Evolutionary conservation across 352 stramenopile genomes (phyloP).

Genomic region (Pilasporangium apinafurcum): DNA sequence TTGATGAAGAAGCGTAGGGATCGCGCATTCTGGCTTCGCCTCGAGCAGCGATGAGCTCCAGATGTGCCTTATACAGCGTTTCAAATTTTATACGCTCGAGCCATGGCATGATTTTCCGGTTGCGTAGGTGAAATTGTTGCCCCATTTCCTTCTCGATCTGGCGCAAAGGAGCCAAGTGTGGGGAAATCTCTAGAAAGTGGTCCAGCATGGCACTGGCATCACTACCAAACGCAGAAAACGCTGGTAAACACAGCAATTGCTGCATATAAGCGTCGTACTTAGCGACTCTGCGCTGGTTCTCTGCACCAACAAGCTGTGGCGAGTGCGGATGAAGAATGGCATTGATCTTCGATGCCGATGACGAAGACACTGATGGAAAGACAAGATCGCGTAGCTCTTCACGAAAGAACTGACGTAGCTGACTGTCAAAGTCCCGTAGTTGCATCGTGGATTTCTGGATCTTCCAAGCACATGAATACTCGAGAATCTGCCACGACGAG

Average conservation of each 20-base stretch:
- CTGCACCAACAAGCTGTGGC: conserved; percentile 12
- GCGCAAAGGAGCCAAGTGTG: conserved; percentile 39
- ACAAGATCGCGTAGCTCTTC: conserved; percentile 34
- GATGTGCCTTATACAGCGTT: conserved; percentile 36
- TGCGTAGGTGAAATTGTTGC: conserved; percentile 38
- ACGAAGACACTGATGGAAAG: conserved; percentile 27
- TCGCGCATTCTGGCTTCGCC: no score
- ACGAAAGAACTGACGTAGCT: conserved; percentile 37
- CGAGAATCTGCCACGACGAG: conserved; percentile 51
- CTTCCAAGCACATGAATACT: conserved; percentile 57
- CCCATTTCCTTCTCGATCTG: conserved; percentile 38
- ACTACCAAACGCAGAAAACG: conserved; percentile 50
- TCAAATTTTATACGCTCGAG: conserved; percentile 43
- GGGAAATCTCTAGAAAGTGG: conserved; percentile 58
- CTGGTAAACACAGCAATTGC: conserved; percentile 32
- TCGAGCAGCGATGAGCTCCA: conserved; percentile 12
- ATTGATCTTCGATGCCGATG: conserved; percentile 8
- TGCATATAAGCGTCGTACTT: conserved; percentile 46
- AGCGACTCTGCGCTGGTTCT: conserved; percentile 29
- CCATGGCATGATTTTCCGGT: conserved; percentile 47
- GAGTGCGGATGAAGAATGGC: conserved; percentile 19
- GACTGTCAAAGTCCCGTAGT: conserved; percentile 42
- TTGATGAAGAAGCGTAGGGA: not conserved
- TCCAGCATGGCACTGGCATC: conserved; percentile 54
- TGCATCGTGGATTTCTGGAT: conserved; percentile 37